phyloP scores from a whole-genome alignment of 306 rosid genomes.

The Fagus crenata region DNA sequence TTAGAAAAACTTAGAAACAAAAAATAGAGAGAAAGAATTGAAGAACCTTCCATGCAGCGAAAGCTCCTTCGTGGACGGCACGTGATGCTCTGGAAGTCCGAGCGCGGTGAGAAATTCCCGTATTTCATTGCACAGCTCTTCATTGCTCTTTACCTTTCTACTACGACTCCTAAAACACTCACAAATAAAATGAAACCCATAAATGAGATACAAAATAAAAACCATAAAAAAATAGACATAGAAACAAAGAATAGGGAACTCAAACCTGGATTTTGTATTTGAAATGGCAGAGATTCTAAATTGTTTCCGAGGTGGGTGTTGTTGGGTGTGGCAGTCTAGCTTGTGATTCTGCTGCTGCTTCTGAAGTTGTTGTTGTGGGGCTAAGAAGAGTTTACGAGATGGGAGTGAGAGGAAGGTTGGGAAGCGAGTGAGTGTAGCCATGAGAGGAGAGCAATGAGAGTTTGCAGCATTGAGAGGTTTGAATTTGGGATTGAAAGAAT shows the following conservation, averaged over 20 bases:
- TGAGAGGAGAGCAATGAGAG: slow-evolving; percentile 1
- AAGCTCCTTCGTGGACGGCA: slow-evolving; percentile 80
- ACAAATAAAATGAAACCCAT: background rate
- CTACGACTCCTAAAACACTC: slow-evolving; percentile 43
- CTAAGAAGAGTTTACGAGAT: slow-evolving; percentile 33
- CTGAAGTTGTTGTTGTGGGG: slow-evolving; percentile 27
- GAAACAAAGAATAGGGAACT: background rate
- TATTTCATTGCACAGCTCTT: slow-evolving; percentile 70
- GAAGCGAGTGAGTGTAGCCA: slow-evolving; percentile 43
- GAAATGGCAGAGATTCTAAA: slow-evolving; percentile 38
- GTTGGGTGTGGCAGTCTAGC: slow-evolving; percentile 15
- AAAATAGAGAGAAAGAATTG: background rate
- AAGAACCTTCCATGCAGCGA: slow-evolving; percentile 72
- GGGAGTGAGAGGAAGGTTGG: slow-evolving; percentile 19
- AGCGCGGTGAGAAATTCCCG: slow-evolving; percentile 50
- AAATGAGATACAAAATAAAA: background rate
- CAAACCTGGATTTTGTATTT: slow-evolving; percentile 45
- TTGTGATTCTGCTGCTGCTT: background rate
- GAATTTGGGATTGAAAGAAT: background rate
- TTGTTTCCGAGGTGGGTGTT: slow-evolving; percentile 16
- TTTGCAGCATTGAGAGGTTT: background rate
- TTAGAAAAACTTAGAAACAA: background rate
- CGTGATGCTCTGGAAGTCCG: slow-evolving; percentile 66
- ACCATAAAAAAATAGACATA: background rate
- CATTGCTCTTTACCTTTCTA: slow-evolving; percentile 65